Conservation (phyloP, 2,329 filamentous ascomycete genomes). For the Hypoxylon sp. region DNA sequence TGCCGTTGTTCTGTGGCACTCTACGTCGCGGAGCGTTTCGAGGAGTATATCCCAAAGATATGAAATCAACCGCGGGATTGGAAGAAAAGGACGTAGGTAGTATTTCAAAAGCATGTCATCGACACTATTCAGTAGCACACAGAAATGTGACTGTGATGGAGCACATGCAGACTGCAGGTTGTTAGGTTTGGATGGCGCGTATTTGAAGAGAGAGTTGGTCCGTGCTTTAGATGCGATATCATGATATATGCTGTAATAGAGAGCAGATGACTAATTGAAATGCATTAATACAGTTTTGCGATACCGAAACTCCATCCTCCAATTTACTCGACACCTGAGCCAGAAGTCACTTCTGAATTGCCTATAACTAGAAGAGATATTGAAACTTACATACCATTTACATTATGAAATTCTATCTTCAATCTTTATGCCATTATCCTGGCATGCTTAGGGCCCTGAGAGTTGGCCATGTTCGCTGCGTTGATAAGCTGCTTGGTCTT, state of each 20-base stretch:
- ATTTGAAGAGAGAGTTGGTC: background rate
- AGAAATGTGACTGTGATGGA: conserved; percentile 45
- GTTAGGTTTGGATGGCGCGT: background rate
- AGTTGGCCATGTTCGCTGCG: no score
- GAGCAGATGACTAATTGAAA: no score
- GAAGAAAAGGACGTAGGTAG: conserved; percentile 11
- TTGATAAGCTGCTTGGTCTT: no score
- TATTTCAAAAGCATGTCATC: conserved; percentile 24
- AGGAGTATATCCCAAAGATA: conserved; percentile 12
- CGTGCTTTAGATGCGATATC: background rate
- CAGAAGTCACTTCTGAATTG: no score
- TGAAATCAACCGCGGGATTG: conserved; percentile 16
- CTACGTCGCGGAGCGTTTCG: conserved; percentile 30
- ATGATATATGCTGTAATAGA: background rate
- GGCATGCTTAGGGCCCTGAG: no score
- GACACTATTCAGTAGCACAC: conserved; percentile 8
- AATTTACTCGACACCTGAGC: no score
- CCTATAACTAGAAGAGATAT: no score
- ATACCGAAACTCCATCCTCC: no score
- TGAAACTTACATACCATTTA: no score
- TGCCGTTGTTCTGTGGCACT: conserved; percentile 8
- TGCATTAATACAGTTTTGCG: no score
- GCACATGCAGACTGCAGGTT: conserved; percentile 42
- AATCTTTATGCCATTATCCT: no score
- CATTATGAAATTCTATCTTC: no score